Percentiles rank a stretch among this genome's conserved stretches.
These are phyloP conservation scores for Diaporthe citrichinensis DNA, from an alignment of 2,329 filamentous ascomycete species.

Conservation along the genomic window DNA sequence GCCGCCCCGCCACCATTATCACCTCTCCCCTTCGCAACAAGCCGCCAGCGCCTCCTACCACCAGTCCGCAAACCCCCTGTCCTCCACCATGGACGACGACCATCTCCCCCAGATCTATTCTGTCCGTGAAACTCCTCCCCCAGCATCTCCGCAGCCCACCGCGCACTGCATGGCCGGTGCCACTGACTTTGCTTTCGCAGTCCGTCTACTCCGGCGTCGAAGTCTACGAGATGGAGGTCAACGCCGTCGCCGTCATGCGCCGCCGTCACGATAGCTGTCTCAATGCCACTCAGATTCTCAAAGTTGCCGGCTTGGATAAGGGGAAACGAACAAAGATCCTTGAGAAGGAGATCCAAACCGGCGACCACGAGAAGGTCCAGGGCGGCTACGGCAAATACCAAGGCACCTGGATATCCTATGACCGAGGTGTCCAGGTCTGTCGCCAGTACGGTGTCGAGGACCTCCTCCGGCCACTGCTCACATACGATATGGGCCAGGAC, in stretches of 20 bases:
- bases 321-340: slow-evolving; percentile 97
- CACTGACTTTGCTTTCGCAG: slow-evolving; percentile 50
- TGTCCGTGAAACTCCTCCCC: slow-evolving; percentile 53
- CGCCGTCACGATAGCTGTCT: slow-evolving; percentile 95
- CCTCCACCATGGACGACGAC: slow-evolving; percentile 53
- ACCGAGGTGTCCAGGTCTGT: slow-evolving; percentile 92
- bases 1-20: slow-evolving; percentile 50
- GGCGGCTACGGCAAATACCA: slow-evolving; percentile 99
- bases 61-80: slow-evolving; percentile 55
- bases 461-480: slow-evolving; percentile 79
- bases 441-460: slow-evolving; percentile 85
- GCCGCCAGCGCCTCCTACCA: slow-evolving; percentile 56
- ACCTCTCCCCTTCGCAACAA: slow-evolving; percentile 64
- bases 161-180: slow-evolving; percentile 35
- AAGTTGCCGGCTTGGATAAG: slow-evolving; percentile 97
- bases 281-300: slow-evolving; percentile 98
- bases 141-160: slow-evolving; percentile 10
- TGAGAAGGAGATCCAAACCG: slow-evolving; percentile 96
- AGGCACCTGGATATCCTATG: slow-evolving; percentile 97
- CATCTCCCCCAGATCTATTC: slow-evolving; percentile 72
- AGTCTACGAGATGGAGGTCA: slow-evolving; percentile 99
- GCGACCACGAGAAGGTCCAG: slow-evolving; percentile 98
- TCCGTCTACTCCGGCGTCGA: slow-evolving; percentile 96
- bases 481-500: slow-evolving; percentile 85
- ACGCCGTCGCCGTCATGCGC: slow-evolving; percentile 94